Conservation (phyloP, 1,284 basidiomycete genomes). For the Exobasidium rhododendri region DNA sequence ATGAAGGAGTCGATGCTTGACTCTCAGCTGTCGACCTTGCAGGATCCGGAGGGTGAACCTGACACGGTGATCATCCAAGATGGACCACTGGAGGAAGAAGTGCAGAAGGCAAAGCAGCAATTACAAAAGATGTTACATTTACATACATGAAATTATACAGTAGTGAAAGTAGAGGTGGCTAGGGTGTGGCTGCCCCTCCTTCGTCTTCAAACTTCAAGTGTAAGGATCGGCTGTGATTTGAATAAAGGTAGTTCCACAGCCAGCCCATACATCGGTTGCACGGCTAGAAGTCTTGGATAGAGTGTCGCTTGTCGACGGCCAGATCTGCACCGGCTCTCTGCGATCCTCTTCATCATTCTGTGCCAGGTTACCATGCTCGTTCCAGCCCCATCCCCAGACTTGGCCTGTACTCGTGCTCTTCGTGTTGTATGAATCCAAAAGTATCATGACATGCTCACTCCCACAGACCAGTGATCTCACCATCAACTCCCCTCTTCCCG, state of each 20-base stretch:
- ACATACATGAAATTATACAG: not conserved
- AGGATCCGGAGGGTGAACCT: slow-evolving; percentile 61
- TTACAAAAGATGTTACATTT: not conserved
- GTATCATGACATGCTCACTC: slow-evolving; percentile 6
- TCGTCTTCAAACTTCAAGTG: too few species aligned
- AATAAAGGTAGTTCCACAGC: slow-evolving; percentile 16
- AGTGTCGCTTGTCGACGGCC: not conserved
- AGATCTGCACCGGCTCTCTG: slow-evolving; percentile 3
- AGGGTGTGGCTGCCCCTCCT: too few species aligned
- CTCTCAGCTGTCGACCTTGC: slow-evolving; percentile 75
- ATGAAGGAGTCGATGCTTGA: slow-evolving; percentile 86
- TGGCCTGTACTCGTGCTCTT: not conserved
- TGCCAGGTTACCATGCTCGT: slow-evolving; percentile 18
- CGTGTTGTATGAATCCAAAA: not conserved
- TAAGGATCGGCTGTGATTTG: slow-evolving; percentile 1
- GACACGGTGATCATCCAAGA: not conserved
- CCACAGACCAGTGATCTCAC: slow-evolving; percentile 9
- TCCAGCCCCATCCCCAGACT: slow-evolving; percentile 19
- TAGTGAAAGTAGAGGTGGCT: not conserved
- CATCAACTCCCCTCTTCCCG: not conserved
- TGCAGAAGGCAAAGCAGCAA: not conserved
- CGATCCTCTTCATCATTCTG: slow-evolving; percentile 9
- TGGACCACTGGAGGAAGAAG: not conserved
- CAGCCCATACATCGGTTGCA: slow-evolving; percentile 14
- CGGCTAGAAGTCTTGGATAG: not conserved